Conservation (phyloP, 129 eudicot species). For the Deinandra increscens region DNA sequence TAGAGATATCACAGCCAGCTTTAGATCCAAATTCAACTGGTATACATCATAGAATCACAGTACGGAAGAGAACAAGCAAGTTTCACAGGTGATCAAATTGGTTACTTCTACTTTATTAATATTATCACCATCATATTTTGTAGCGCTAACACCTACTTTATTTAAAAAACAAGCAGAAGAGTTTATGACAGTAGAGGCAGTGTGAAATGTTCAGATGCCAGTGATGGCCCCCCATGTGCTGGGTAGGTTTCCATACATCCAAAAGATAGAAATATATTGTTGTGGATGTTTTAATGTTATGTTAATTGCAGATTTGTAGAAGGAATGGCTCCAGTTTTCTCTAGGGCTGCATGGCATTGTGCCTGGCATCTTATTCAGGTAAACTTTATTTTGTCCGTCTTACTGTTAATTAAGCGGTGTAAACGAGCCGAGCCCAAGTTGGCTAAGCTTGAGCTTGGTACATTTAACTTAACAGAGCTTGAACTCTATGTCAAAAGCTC, state of each 20-base stretch:
- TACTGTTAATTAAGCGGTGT: not conserved
- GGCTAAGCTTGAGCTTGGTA: too few relatives aligned
- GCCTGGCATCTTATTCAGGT: conserved; percentile 99
- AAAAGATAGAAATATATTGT: not conserved
- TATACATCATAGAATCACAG: conserved; percentile 92
- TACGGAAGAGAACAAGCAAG: conserved; percentile 52
- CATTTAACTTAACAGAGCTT: too few relatives aligned
- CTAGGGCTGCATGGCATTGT: conserved; percentile 97
- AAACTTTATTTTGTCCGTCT: not conserved
- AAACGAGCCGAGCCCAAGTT: not conserved
- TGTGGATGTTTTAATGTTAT: not conserved
- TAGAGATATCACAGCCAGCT: conserved; percentile 97
- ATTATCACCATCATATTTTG: not conserved
- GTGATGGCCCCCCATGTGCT: conserved; percentile 94
- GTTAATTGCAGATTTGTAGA: conserved; percentile 79
- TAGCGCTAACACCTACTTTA: conserved; percentile 11
- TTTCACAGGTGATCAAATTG: conserved; percentile 58
- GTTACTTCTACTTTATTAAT: not conserved
- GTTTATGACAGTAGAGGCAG: conserved; percentile 82
- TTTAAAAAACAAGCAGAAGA: conserved; percentile 53
- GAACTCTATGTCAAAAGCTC: too few relatives aligned
- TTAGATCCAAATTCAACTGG: conserved; percentile 93
- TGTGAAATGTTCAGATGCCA: conserved; percentile 65
- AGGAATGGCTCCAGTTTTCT: conserved; percentile 99
- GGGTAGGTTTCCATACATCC: conserved; percentile 50